phyloP scores from a whole-genome alignment of 768 basidiomycete species.

The Lactarius tabidus region DNA sequence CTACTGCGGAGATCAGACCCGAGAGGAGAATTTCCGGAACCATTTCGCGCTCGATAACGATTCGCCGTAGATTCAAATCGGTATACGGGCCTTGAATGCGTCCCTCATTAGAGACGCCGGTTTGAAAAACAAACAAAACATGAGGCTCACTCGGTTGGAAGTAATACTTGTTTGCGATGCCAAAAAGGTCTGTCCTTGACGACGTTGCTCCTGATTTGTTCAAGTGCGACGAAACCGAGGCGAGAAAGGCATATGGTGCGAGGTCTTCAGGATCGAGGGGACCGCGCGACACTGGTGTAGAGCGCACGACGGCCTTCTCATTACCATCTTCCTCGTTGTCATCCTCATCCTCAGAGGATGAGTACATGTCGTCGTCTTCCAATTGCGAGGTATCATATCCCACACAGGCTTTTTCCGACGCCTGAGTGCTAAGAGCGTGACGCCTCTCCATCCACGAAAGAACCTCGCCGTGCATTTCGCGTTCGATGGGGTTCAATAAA shows the following conservation, averaged over 20 bases:
- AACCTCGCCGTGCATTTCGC: slow-evolving; percentile 30
- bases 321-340: slow-evolving; percentile 20
- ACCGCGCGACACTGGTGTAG: slow-evolving; percentile 4
- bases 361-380: slow-evolving; percentile 32
- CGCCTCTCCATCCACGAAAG: slow-evolving; percentile 33
- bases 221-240: slow-evolving; percentile 18
- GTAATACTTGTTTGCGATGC: slow-evolving; percentile 23
- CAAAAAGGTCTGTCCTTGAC: slow-evolving; percentile 2
- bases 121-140: neutral
- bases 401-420: slow-evolving; percentile 25
- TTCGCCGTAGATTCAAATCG: slow-evolving; percentile 32
- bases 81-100: slow-evolving; percentile 29
- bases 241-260: slow-evolving; percentile 22
- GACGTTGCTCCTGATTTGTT: neutral
- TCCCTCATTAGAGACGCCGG: neutral
- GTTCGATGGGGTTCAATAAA: slow-evolving; percentile 27
- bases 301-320: slow-evolving; percentile 15
- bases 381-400: slow-evolving; percentile 32
- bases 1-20: slow-evolving; percentile 32
- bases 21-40: slow-evolving; percentile 34
- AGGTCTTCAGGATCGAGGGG: slow-evolving; percentile 6
- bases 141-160: slow-evolving; percentile 22
- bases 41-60: slow-evolving; percentile 34
- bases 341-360: slow-evolving; percentile 27
- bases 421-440: slow-evolving; percentile 24